Percentiles rank a stretch among this genome's conserved stretches.
Conservation (phyloP, 768 basidiomycete genomes). For the Trametopsis cervina region DNA sequence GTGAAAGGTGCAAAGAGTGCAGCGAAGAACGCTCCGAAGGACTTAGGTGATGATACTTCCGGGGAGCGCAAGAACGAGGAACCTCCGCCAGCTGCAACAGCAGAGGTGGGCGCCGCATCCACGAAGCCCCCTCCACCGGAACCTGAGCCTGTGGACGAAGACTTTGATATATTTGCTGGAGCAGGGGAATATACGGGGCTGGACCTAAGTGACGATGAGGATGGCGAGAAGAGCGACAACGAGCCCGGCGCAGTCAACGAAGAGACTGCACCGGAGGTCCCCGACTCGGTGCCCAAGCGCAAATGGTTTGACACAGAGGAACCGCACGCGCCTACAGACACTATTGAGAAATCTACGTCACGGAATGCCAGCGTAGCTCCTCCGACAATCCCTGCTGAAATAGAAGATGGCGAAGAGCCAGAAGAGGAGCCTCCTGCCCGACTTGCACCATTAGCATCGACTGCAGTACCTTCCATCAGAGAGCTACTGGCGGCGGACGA, state of each 20-base stretch:
- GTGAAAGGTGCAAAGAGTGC: constrained; percentile 37
- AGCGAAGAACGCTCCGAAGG: constrained; percentile 38
- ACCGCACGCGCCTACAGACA: not conserved
- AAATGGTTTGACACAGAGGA: constrained; percentile 7
- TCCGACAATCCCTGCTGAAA: constrained; percentile 18
- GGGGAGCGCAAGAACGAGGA: not conserved
- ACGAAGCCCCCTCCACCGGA: constrained; percentile 24
- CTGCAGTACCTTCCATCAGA: constrained; percentile 74
- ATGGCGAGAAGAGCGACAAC: constrained; percentile 11
- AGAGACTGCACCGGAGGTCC: not conserved
- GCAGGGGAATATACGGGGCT: constrained; percentile 79
- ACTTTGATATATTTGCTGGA: constrained; percentile 84
- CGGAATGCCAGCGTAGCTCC: constrained; percentile 2
- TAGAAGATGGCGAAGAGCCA: constrained; percentile 35
- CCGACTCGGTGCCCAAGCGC: not conserved
- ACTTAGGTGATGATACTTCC: constrained; percentile 1
- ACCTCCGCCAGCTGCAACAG: not conserved
- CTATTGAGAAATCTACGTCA: not conserved
- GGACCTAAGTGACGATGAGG: constrained; percentile 43
- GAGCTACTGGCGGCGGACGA: constrained; percentile 77
- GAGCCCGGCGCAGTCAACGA: not conserved
- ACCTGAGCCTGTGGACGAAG: constrained; percentile 43
- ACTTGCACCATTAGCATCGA: constrained; percentile 72
- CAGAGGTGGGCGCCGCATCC: not conserved
- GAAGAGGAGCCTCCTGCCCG: constrained; percentile 42